These are phyloP conservation scores for Botrytis hyacinthi DNA, from an alignment of 2,329 filamentous ascomycete species.

Conservation along the genomic window DNA sequence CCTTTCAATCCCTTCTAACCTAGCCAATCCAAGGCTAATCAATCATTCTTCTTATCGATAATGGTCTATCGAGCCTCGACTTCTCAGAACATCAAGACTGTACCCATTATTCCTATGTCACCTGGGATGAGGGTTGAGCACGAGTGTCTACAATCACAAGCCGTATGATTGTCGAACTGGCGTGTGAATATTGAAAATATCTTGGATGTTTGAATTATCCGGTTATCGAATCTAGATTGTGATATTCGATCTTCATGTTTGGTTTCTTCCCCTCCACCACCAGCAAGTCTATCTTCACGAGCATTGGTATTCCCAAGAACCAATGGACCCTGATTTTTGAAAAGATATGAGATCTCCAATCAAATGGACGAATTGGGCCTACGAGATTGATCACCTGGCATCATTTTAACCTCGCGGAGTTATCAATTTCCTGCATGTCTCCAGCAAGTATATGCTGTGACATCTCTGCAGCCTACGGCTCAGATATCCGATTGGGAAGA, in stretches of 20 bases:
- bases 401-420: neutral
- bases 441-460: constrained; percentile 14
- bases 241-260: neutral
- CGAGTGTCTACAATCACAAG: neutral
- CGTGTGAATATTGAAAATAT: neutral
- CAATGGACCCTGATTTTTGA: neutral
- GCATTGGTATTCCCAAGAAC: neutral
- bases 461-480: neutral
- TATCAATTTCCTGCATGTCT: neutral
- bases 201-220: neutral
- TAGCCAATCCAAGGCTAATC: neutral
- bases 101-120: neutral
- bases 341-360: neutral
- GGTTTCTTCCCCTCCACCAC: neutral
- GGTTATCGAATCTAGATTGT: neutral
- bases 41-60: neutral
- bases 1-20: neutral
- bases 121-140: neutral
- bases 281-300: neutral
- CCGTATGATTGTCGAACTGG: neutral
- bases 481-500: neutral
- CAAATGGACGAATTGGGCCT: neutral
- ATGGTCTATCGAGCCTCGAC: neutral
- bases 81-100: neutral
- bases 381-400: neutral